A percentile compares a stretch with the other conserved stretches of the same genome.
These are phyloP conservation scores for Strigomonas culicis DNA, from an alignment of 208 protist species.

Conservation along the genomic window DNA sequence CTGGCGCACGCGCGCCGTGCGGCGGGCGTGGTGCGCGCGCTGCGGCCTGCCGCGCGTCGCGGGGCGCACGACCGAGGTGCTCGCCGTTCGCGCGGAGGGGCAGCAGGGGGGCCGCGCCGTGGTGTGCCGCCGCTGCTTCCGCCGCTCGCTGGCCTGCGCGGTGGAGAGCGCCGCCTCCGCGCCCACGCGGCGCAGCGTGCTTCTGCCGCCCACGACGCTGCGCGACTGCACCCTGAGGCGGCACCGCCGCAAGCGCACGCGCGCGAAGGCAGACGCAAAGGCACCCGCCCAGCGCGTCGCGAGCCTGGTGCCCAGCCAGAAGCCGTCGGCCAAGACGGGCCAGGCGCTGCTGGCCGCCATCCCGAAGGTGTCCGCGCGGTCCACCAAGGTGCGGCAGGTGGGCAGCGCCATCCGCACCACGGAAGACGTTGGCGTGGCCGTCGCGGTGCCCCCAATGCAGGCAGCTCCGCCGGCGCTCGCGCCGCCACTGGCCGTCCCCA, in stretches of 20 bases:
- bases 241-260: constrained; percentile 9
- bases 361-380: not conserved
- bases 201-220: not conserved
- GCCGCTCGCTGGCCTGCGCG: not conserved
- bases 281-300: not conserved
- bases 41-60: constrained; percentile 37
- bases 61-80: too few species aligned
- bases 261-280: constrained; percentile 3
- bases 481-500: too few species aligned
- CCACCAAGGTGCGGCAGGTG: not conserved
- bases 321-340: too few species aligned
- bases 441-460: too few species aligned
- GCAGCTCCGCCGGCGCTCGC: too few species aligned
- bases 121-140: constrained; percentile 8
- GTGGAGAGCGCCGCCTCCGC: not conserved
- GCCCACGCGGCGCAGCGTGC: not conserved
- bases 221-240: not conserved
- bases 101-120: not conserved
- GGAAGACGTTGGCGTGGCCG: too few species aligned
- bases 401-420: too few species aligned
- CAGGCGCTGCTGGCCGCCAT: not conserved
- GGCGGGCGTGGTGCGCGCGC: constrained; percentile 48
- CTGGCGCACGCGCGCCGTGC: constrained; percentile 29
- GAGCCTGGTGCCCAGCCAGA: not conserved
- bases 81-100: not conserved